A percentile compares a stretch with the other conserved stretches of the same genome.
phyloP scores from a whole-genome alignment of 2,329 filamentous ascomycete genomes.

The Penicillium occitanis region DNA sequence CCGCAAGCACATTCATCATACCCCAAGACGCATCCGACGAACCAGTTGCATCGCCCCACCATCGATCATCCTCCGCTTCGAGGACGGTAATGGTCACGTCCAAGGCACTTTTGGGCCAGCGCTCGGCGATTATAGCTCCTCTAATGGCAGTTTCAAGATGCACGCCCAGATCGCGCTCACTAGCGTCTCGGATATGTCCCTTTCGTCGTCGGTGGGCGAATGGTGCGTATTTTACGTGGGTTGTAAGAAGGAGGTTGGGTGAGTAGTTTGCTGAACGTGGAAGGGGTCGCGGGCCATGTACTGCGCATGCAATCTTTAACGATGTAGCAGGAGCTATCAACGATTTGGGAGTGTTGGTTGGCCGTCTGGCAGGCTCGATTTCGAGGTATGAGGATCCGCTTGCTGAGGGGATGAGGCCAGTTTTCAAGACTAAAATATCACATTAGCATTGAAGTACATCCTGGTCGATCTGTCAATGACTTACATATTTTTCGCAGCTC shows the following conservation, averaged over 20 bases:
- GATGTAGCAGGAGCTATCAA: constrained; percentile 61
- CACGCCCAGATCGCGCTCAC: constrained; percentile 83
- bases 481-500: constrained; percentile 83
- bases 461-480: constrained; percentile 31
- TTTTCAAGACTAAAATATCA: constrained; percentile 71
- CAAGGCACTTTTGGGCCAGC: constrained; percentile 98
- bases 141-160: constrained; percentile 89
- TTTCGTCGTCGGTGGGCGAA: constrained; percentile 82
- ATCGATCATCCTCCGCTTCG: constrained; percentile 83
- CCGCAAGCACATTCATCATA: constrained; percentile 85
- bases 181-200: constrained; percentile 81
- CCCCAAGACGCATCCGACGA: constrained; percentile 69
- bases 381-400: constrained; percentile 77
- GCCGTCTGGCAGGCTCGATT: constrained; percentile 52
- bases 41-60: constrained; percentile 58
- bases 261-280: constrained; percentile 89
- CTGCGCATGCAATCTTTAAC: constrained; percentile 87
- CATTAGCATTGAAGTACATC: constrained; percentile 16
- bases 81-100: constrained; percentile 91
- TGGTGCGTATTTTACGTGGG: constrained; percentile 93
- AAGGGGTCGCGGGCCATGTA: constrained; percentile 88
- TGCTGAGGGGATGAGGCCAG: constrained; percentile 86
- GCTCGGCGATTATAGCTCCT: constrained; percentile 85
- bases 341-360: constrained; percentile 41
- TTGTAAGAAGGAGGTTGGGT: constrained; percentile 85